These are phyloP conservation scores for Debaryomycetaceae sp. DNA, from an alignment of 1,139 yeast genomes.

Conservation along the genomic window DNA sequence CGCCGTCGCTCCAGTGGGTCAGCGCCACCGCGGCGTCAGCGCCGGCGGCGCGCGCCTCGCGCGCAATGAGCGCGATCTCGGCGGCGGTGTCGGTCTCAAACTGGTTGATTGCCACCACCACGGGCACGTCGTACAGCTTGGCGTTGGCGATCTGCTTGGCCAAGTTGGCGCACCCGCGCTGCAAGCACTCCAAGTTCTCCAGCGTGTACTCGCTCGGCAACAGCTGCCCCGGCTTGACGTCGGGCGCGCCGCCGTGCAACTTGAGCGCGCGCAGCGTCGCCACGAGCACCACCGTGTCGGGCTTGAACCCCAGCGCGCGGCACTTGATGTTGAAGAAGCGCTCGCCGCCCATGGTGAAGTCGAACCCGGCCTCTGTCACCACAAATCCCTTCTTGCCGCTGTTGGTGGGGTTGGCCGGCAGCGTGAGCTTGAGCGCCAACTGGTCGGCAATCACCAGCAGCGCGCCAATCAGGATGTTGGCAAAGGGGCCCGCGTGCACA, in stretches of 20 bases:
- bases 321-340: constrained; percentile 78
- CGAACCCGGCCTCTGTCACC: constrained; percentile 83
- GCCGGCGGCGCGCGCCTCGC: constrained; percentile 66
- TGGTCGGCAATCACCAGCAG: constrained; percentile 77
- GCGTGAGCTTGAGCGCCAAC: constrained; percentile 63
- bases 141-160: constrained; percentile 74
- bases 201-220: constrained; percentile 63
- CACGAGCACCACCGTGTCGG: constrained; percentile 72
- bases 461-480: constrained; percentile 82
- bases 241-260: constrained; percentile 81
- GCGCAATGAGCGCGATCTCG: constrained; percentile 59
- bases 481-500: constrained; percentile 86
- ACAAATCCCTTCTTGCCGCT: constrained; percentile 56
- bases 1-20: constrained; percentile 82
- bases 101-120: constrained; percentile 74
- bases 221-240: constrained; percentile 76
- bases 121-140: constrained; percentile 68
- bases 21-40: constrained; percentile 72
- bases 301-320: constrained; percentile 67
- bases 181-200: constrained; percentile 62
- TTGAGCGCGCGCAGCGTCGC: constrained; percentile 79
- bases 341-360: constrained; percentile 88
- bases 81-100: constrained; percentile 68
- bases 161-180: constrained; percentile 65
- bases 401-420: constrained; percentile 43